These are phyloP conservation scores for Xeromyces bisporus DNA, from an alignment of 495 filamentous ascomycete genomes.

Conservation along the genomic window DNA sequence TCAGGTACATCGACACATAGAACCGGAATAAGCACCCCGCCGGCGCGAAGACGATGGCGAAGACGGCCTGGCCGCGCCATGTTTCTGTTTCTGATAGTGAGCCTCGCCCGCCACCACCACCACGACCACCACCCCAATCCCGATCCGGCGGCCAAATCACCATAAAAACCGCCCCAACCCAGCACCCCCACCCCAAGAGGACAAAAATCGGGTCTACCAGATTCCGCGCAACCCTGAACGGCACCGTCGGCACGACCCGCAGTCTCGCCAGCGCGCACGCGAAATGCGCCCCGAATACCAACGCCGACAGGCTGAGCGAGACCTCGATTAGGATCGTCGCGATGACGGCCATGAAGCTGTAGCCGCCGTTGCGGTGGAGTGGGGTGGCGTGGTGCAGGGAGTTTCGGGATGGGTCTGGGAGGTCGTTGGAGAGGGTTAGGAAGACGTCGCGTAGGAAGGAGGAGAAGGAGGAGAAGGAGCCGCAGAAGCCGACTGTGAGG, in stretches of 20 bases:
- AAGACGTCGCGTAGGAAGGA: constrained; percentile 76
- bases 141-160: constrained; percentile 58
- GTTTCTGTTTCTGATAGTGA: no score
- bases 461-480: constrained; percentile 83
- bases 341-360: constrained; percentile 65
- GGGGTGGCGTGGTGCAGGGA: constrained; percentile 10
- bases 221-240: constrained; percentile 36
- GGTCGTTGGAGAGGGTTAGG: constrained; percentile 63
- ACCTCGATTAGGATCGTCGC: constrained; percentile 54
- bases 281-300: constrained; percentile 62
- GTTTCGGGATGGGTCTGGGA: constrained; percentile 31
- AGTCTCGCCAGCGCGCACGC: constrained; percentile 51
- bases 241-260: constrained; percentile 37
- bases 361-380: constrained; percentile 47
- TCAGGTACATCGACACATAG: constrained; percentile 49
- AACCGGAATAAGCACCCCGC: constrained; percentile 53
- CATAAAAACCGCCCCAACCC: constrained; percentile 66
- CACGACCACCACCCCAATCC: constrained; percentile 6
- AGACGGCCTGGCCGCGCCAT: constrained; percentile 53
- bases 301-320: constrained; percentile 46
- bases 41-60: constrained; percentile 65
- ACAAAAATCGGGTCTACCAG: constrained; percentile 46
- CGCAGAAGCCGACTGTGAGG: constrained; percentile 85
- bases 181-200: constrained; percentile 49
- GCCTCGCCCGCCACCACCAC: no score